Evolutionary conservation across 495 filamentous ascomycete species (phyloP).

Genomic region (Neurospora sp.): DNA sequence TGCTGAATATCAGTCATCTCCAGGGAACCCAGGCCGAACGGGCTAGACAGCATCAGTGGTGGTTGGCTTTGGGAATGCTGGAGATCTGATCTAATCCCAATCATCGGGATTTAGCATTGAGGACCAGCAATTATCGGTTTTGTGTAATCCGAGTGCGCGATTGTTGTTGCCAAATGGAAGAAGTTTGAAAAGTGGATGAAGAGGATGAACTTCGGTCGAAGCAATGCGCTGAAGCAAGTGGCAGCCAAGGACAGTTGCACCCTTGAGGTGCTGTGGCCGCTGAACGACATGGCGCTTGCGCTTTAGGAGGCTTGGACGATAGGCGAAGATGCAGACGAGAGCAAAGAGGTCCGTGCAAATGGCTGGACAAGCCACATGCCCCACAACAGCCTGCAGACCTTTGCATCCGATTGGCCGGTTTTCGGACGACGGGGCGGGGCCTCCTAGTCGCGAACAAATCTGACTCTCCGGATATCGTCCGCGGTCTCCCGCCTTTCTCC

Average conservation of each 20-base stretch:
- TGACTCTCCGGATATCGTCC: conserved; percentile 3
- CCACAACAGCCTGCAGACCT: background rate
- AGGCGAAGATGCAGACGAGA: background rate
- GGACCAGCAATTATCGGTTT: no score
- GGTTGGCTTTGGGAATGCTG: background rate
- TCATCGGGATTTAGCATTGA: no score
- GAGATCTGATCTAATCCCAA: background rate
- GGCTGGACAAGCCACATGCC: background rate
- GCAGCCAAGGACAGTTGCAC: background rate
- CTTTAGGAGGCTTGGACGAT: conserved; percentile 10
- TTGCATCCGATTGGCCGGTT: background rate
- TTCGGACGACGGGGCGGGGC: background rate
- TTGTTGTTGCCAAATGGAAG: background rate
- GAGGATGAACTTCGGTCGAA: background rate
- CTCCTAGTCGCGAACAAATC: background rate
- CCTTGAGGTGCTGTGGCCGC: background rate
- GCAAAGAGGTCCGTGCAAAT: background rate
- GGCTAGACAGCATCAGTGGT: background rate
- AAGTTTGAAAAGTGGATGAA: background rate
- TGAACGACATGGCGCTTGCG: conserved; percentile 1
- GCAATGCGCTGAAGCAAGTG: background rate
- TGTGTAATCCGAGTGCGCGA: background rate
- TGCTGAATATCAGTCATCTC: background rate
- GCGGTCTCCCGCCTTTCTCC: background rate
- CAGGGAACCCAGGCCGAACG: background rate